Conservation (phyloP, 2,329 filamentous ascomycete species). For the Ceratocystis cubensis region DNA sequence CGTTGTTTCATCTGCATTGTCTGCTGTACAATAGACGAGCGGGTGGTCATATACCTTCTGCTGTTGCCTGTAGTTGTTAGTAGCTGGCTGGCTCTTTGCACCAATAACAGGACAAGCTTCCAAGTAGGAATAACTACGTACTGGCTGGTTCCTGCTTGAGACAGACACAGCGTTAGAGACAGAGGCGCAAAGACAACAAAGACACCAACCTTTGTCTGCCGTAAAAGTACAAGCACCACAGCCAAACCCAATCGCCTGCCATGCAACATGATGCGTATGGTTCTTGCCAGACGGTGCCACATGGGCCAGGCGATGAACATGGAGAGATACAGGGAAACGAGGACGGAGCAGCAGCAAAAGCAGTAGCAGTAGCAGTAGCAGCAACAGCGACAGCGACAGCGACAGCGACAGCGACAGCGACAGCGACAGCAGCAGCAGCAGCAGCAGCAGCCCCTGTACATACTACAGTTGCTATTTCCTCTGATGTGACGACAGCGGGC, state of each 20-base stretch:
- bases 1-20: slow-evolving; percentile 1
- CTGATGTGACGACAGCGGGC: too few species aligned
- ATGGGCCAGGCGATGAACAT: not conserved
- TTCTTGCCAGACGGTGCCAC: not conserved
- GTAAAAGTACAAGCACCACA: not conserved
- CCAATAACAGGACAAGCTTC: too few species aligned
- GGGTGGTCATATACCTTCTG: not conserved
- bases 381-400: not conserved
- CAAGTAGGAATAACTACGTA: not conserved
- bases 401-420: not conserved
- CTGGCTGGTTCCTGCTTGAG: not conserved
- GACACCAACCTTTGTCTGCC: not conserved
- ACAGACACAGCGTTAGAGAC: not conserved
- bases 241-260: not conserved
- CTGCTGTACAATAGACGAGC: not conserved
- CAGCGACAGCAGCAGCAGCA: not conserved
- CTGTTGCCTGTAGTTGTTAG: not conserved
- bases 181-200: not conserved
- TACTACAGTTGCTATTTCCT: too few species aligned
- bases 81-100: not conserved
- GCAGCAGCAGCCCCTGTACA: not conserved
- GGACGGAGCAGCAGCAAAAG: not conserved
- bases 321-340: not conserved
- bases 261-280: not conserved
- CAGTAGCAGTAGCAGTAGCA: not conserved